Evolutionary conservation across 75 land plant species (phyloP), one percentile per base, ranked within the genome.

Genomic region (Selaginella tamariscina): DNA sequence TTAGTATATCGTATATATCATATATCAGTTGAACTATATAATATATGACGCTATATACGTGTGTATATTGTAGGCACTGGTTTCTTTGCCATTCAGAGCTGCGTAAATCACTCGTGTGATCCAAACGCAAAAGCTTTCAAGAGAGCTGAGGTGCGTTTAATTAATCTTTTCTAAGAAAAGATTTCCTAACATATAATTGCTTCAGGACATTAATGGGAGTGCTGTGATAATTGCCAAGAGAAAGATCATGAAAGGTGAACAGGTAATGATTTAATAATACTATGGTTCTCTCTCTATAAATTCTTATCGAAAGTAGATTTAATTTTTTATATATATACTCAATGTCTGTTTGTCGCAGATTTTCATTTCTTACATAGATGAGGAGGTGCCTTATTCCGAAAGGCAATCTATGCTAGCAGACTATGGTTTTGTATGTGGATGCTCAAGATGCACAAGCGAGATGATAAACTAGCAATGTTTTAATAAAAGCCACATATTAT

Each of bases 111-210:
- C 74, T 89, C 96, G 8, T 94, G 98, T 31, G 54, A 67, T 62
- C 98, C 98, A 54, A 94, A 94, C 78, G 86, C 88, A 31, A 87
- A 82, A 68, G 98, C 98, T 21, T 94, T 94, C 73, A 94, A 94
- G 69, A 82, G 96, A 76, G 95, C 89, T 49, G 84, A 94, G 91
- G 98, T 87, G 77, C 56, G 30, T 8, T 65, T 67, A 8, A 20
- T 39, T n/a, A 56, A 24, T 49, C 54, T 49, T 49, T 49, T 49
- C 54, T 11, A 49, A 59, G 26, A 59, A 8, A 59, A n/a, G 26
- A 39, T 39, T 9, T 5, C 2, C 62, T 9, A 31, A 2, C 2
- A 21, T 26, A 27, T 27, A n/a, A 1, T 72, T 44, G 21, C 64
- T 70, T 33, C 78, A 85, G 87, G 87, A 85, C 54, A 76, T 39